Evolutionary conservation across 345 rosid species (phyloP).

Genomic region (Syzygium aromaticum): DNA sequence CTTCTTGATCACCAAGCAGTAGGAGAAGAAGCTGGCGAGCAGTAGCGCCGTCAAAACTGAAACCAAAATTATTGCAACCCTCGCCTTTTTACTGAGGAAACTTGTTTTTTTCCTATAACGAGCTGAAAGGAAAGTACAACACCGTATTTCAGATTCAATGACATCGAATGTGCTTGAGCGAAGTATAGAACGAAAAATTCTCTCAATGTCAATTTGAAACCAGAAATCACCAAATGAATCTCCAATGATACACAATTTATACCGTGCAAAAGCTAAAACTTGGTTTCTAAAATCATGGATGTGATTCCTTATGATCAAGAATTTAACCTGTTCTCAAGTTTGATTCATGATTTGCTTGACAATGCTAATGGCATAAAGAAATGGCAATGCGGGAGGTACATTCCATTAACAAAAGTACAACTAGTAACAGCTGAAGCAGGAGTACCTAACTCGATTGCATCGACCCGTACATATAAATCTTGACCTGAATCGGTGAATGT

Average conservation of each 20-base stretch:
- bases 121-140: neutral
- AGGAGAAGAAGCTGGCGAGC: neutral
- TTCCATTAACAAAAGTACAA: neutral
- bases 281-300: neutral
- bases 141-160: neutral
- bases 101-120: neutral
- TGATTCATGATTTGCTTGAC: neutral
- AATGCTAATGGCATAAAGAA: neutral
- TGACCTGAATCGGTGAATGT: conserved; percentile 36
- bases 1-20: neutral
- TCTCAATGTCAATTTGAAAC: neutral
- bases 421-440: neutral
- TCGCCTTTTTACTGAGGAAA: neutral
- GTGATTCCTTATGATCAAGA: neutral
- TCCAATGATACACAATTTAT: neutral
- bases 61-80: neutral
- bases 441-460: conserved; percentile 44
- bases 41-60: neutral
- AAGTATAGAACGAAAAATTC: neutral
- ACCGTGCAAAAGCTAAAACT: neutral
- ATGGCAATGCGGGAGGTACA: neutral
- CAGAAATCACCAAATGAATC: neutral
- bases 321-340: neutral
- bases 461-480: conserved; percentile 45
- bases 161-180: neutral